Conservation (phyloP, 306 rosid species). For the peach (Prunus persica) region DNA sequence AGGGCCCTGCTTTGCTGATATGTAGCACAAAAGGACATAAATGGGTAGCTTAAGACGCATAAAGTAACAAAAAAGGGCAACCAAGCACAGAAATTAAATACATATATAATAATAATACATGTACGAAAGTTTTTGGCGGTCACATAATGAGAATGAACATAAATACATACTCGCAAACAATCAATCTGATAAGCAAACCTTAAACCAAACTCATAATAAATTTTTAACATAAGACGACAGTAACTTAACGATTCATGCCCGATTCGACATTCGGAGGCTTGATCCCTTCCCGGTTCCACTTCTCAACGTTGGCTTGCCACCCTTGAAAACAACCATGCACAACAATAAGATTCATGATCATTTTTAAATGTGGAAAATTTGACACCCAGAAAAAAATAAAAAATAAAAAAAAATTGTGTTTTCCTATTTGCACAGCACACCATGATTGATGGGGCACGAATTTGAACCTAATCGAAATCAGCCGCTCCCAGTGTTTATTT, state of each 20-base stretch:
- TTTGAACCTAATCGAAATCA: too few relatives aligned
- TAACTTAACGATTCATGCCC: slow-evolving; percentile 14
- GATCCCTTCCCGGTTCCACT: slow-evolving; percentile 21
- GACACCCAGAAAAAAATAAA: too few relatives aligned
- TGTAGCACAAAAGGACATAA: background rate
- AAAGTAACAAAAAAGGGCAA: background rate
- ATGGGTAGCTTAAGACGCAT: background rate
- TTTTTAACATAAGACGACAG: background rate
- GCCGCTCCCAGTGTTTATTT: too few relatives aligned
- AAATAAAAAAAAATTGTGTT: too few relatives aligned
- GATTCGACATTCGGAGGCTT: slow-evolving; percentile 18
- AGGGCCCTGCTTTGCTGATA: background rate
- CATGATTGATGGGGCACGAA: too few relatives aligned
- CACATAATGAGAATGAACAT: background rate
- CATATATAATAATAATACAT: too few relatives aligned
- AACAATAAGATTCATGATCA: too few relatives aligned
- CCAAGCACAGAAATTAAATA: background rate
- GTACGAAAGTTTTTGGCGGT: background rate
- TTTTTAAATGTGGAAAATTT: too few relatives aligned
- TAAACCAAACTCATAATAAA: background rate
- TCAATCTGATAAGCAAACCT: background rate
- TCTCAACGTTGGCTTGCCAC: slow-evolving; percentile 28
- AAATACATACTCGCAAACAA: background rate
- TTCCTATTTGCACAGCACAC: too few relatives aligned
- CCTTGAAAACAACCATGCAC: slow-evolving; percentile 8